Percentiles rank a stretch among this genome's conserved stretches.
These are phyloP conservation scores for Platismatia glauca DNA, from an alignment of 495 filamentous ascomycete genomes.

Conservation along the genomic window DNA sequence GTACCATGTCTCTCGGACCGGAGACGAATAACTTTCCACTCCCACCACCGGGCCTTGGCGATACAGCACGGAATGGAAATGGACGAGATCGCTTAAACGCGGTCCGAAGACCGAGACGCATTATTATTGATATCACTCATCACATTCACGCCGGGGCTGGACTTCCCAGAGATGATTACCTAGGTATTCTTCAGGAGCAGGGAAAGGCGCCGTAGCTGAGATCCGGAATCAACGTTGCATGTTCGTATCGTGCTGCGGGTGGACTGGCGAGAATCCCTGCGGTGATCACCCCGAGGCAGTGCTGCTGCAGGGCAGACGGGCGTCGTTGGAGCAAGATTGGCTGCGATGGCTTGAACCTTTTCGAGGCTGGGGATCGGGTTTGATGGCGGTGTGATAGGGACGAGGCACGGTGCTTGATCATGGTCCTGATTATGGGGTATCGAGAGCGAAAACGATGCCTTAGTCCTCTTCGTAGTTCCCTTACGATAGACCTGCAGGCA, in stretches of 20 bases:
- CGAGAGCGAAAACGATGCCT: not conserved
- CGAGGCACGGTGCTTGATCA: not conserved
- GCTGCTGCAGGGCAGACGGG: not conserved
- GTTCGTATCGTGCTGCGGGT: not conserved
- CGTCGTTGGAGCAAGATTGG: not conserved
- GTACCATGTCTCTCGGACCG: not conserved
- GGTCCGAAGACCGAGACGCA: too few species aligned
- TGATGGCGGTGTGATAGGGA: not conserved
- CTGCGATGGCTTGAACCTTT: not conserved
- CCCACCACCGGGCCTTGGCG: not conserved
- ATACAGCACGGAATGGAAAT: too few species aligned
- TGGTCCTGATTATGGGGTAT: not conserved
- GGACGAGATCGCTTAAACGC: too few species aligned
- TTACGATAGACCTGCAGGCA: not conserved
- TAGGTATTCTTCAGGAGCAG: too few species aligned
- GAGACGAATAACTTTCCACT: not conserved
- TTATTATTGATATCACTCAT: too few species aligned
- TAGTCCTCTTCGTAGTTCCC: too few species aligned
- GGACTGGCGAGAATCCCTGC: not conserved
- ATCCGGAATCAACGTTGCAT: not conserved
- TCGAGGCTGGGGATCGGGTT: not conserved
- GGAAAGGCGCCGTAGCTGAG: not conserved
- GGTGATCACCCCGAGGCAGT: not conserved
- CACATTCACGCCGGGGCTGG: too few species aligned
- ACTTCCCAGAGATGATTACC: too few species aligned